A percentile compares a stretch with the other conserved stretches of the same genome.
Conservation (phyloP, 2,329 filamentous ascomycete species). For the Claviceps humidiphila region DNA sequence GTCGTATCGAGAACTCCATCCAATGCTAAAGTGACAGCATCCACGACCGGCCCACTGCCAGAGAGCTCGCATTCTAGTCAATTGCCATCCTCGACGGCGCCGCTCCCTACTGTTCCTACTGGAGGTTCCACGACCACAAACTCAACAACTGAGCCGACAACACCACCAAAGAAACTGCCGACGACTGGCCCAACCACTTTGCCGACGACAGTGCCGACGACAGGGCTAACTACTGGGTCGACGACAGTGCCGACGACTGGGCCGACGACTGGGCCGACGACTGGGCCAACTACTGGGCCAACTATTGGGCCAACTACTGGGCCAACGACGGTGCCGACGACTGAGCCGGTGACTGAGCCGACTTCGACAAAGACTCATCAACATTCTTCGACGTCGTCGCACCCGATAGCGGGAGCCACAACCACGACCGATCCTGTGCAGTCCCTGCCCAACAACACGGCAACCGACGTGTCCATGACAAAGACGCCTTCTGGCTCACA, state of each 20-base stretch:
- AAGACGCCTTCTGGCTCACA: conserved; percentile 3
- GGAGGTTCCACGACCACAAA: neutral
- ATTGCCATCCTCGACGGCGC: neutral
- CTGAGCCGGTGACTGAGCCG: neutral
- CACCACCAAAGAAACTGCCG: neutral
- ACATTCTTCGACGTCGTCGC: neutral
- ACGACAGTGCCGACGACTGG: neutral
- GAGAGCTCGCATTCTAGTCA: neutral
- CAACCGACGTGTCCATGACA: conserved; percentile 7
- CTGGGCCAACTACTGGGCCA: neutral
- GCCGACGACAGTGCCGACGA: neutral
- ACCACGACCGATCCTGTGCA: neutral
- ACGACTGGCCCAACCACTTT: neutral
- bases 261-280: neutral
- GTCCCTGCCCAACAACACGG: conserved; percentile 4
- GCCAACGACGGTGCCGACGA: neutral
- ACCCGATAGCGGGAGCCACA: neutral
- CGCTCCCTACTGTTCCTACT: neutral
- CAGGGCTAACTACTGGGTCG: neutral
- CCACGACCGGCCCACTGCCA: neutral
- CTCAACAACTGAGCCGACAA: neutral
- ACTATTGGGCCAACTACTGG: neutral
- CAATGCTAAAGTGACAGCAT: neutral
- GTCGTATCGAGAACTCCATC: neutral
- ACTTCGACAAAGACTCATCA: neutral